A percentile compares a stretch with the other conserved stretches of the same genome.
Conservation (phyloP, 2,329 filamentous ascomycete species). For the Aspergillus pseudoglaucus region DNA sequence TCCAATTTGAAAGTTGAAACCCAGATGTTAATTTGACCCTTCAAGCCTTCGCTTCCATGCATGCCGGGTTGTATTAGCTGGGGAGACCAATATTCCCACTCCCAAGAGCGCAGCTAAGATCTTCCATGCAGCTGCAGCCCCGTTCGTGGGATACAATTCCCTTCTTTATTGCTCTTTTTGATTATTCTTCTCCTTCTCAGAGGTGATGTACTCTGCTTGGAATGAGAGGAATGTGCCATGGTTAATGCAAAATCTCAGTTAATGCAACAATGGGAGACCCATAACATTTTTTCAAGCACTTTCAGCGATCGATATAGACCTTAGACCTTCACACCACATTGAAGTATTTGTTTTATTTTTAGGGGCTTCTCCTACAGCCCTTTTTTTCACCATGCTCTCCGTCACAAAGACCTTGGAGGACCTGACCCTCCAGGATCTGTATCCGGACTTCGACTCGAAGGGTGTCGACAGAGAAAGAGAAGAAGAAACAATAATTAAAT, state of each 20-base stretch:
- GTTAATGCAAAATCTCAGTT: slow-evolving; percentile 12
- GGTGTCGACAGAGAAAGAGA: slow-evolving; percentile 15
- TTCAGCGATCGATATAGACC: background rate
- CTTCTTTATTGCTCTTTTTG: slow-evolving; percentile 8
- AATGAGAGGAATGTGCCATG: slow-evolving; percentile 3
- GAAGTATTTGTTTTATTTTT: slow-evolving; percentile 10
- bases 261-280: slow-evolving; percentile 15
- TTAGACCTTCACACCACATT: slow-evolving; percentile 1
- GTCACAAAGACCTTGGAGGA: slow-evolving; percentile 18
- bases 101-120: slow-evolving; percentile 46
- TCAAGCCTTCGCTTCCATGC: slow-evolving; percentile 42
- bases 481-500: slow-evolving; percentile 7
- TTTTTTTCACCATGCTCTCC: slow-evolving; percentile 10
- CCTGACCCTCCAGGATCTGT: slow-evolving; percentile 17
- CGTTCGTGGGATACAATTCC: slow-evolving; percentile 42
- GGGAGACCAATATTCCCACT: slow-evolving; percentile 43
- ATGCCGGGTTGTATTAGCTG: slow-evolving; percentile 54
- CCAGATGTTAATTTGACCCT: slow-evolving; percentile 54
- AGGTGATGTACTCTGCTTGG: background rate
- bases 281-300: background rate
- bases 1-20: slow-evolving; percentile 51
- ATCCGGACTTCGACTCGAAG: background rate
- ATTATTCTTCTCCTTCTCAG: background rate
- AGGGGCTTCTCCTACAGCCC: slow-evolving; percentile 2
- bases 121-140: slow-evolving; percentile 42